These are phyloP conservation scores for Chlorencoelia australis DNA, from an alignment of 2,329 filamentous ascomycete genomes.

Conservation along the genomic window DNA sequence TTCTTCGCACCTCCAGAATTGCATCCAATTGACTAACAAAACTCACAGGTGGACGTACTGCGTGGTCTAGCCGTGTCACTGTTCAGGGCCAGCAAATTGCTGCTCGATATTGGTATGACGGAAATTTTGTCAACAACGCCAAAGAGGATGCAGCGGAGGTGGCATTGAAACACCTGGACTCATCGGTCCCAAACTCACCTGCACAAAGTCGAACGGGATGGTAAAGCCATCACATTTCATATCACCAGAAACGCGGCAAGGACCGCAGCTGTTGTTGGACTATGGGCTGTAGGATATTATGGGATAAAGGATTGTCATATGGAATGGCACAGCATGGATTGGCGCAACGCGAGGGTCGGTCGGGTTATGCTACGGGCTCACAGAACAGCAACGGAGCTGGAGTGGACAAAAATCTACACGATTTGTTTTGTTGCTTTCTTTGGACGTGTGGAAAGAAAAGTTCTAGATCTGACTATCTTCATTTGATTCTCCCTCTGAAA, in stretches of 20 bases:
- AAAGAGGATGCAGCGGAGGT: slow-evolving; percentile 86
- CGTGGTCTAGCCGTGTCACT: slow-evolving; percentile 77
- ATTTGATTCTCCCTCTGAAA: slow-evolving; percentile 4
- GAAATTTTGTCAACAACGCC: slow-evolving; percentile 76
- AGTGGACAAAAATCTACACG: slow-evolving; percentile 7
- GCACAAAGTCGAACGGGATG: slow-evolving; percentile 30
- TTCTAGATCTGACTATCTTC: slow-evolving; percentile 5
- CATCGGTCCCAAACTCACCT: slow-evolving; percentile 33
- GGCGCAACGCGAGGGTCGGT: slow-evolving; percentile 24
- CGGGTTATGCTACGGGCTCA: slow-evolving; percentile 19
- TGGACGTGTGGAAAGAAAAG: slow-evolving; percentile 6
- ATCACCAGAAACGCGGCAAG: slow-evolving; percentile 1
- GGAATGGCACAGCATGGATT: slow-evolving; percentile 22
- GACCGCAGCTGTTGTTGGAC: slow-evolving; percentile 9
- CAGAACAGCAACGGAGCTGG: slow-evolving; percentile 22
- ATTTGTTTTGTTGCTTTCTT: slow-evolving; percentile 4
- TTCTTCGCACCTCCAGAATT: background rate
- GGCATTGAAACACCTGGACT: slow-evolving; percentile 49
- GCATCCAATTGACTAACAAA: slow-evolving; percentile 20
- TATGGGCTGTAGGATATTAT: slow-evolving; percentile 24
- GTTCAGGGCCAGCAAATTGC: slow-evolving; percentile 53
- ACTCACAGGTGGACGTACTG: slow-evolving; percentile 67
- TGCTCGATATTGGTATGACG: slow-evolving; percentile 89
- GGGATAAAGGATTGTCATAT: slow-evolving; percentile 16
- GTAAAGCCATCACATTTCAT: slow-evolving; percentile 23